Evolutionary conservation across 257 asterid genomes (phyloP), one percentile per base, ranked within the genome.

Genomic region (Ligustrum vulgare): DNA sequence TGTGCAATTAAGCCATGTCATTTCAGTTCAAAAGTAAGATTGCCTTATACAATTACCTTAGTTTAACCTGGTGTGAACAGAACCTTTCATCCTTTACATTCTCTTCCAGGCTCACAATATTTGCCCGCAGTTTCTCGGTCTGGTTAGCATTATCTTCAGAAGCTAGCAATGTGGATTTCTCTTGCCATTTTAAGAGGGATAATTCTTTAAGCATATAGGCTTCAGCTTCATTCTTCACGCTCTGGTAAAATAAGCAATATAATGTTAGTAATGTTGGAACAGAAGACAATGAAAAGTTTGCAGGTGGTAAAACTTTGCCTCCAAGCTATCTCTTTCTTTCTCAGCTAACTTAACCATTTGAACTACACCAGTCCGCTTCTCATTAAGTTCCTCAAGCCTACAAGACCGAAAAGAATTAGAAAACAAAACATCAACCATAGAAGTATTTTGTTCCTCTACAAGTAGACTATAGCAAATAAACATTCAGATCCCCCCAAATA

Each of bases 321-420:
- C 99, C 79, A 95, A 80, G 88, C 88, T 87, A 74, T 95, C 94
- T 83, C 96, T 89, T 85, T 95, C 99, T 89, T 95, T 95, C 81
- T 95, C 98, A 43, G 98, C 97, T 77, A 93, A 82, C 91, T 95
- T 93, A 47, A 95, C 97, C 96, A 95, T 89, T 84, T 95, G 98
- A 82, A 95, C 98, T 70, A 93, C 98, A 66, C 97, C 92, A 73
- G 97, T 81, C 74, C 98, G 87, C 80, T 80, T 93, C 71, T 91
- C 97, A 83, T 93, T 93, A 58, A 95, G 96, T 34, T 71, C 86
- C 87, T 95, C 98, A 51, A 95, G 78, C 91, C 98, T 95, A 77
- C 32, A 74, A 49, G 8, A 41, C 63, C 41, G 31, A 75, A 64
- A 60, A 67, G 31, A 74, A 60, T 60, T 32, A 39, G 62, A 18